phyloP scores from a whole-genome alignment of 345 rosid species.

The Cardamine occulta region DNA sequence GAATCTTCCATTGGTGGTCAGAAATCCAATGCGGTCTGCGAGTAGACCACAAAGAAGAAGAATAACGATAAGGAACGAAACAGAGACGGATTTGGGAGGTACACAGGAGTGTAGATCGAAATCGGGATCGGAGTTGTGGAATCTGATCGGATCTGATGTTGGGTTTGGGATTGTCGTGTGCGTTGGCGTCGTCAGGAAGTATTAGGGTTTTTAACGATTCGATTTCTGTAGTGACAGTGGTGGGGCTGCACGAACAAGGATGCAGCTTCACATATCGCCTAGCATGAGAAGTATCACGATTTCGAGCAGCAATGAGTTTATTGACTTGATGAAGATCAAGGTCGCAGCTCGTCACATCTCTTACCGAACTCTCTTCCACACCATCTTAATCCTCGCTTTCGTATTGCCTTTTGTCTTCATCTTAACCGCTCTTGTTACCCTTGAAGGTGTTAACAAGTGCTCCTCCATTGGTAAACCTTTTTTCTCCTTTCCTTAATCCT shows the following conservation, averaged over 20 bases:
- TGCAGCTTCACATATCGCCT: constrained; percentile 99
- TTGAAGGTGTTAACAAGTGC: constrained; percentile 99
- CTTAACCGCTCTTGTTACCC: constrained; percentile 97
- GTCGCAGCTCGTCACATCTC: constrained; percentile 99
- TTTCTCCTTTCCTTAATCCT: constrained; percentile 3
- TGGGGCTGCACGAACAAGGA: constrained; percentile 83
- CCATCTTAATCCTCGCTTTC: constrained; percentile 94
- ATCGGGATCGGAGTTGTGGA: constrained; percentile 42
- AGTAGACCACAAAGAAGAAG: constrained; percentile 49
- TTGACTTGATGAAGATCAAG: constrained; percentile 99
- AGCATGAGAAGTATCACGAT: constrained; percentile 99
- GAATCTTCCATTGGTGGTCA: constrained; percentile 29
- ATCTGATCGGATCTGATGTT: constrained; percentile 79
- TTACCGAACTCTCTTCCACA: constrained; percentile 92
- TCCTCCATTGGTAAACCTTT: constrained; percentile 82
- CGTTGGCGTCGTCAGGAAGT: constrained; percentile 30
- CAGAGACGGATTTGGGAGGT: constrained; percentile 33
- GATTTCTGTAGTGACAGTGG: constrained; percentile 34
- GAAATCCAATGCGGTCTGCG: constrained; percentile 72
- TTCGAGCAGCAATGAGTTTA: constrained; percentile 96
- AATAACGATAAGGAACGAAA: constrained; percentile 14
- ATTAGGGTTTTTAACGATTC: constrained; percentile 38
- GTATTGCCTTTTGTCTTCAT: constrained; percentile 98
- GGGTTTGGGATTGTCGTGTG: constrained; percentile 53
- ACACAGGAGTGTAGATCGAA: constrained; percentile 40